phyloP scores from a whole-genome alignment of 305 asterid genomes.

The Petunia hybrid region DNA sequence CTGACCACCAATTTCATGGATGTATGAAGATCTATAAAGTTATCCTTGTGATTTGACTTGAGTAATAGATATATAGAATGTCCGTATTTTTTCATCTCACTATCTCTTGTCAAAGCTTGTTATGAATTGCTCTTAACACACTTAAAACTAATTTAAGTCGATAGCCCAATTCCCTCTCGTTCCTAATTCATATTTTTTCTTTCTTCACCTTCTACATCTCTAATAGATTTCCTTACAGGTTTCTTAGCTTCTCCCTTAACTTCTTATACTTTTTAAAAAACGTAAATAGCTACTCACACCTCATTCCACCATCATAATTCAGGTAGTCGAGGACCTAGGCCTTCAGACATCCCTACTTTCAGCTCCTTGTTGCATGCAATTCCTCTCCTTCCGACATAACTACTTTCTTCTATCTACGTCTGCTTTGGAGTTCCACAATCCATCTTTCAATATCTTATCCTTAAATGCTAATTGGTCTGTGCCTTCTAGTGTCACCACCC shows the following conservation, averaged over 20 bases:
- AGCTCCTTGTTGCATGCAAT: slow-evolving; percentile 3
- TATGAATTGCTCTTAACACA: neutral
- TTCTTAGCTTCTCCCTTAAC: neutral
- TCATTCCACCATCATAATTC: neutral
- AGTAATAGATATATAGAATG: neutral
- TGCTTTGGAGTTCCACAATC: slow-evolving; percentile 1
- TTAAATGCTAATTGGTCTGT: slow-evolving; percentile 10
- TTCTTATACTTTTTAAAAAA: neutral
- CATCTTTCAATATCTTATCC: slow-evolving; percentile 14
- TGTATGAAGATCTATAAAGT: neutral
- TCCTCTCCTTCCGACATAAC: slow-evolving; percentile 18
- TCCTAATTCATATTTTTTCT: neutral
- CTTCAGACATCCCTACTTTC: neutral
- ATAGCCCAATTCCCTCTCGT: slow-evolving; percentile 1
- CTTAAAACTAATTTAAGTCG: neutral
- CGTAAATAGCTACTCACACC: neutral
- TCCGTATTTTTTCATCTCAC: neutral
- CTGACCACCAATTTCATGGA: slow-evolving; percentile 6
- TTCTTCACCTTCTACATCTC: slow-evolving; percentile 3
- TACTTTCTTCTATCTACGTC: slow-evolving; percentile 22
- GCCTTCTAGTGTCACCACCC: no score
- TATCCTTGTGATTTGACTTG: neutral
- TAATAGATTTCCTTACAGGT: slow-evolving; percentile 1
- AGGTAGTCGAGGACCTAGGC: neutral
- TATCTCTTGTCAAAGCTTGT: neutral